Conservation (phyloP, 2,329 filamentous ascomycete species). For the Pseudogymnoascus sp. region DNA sequence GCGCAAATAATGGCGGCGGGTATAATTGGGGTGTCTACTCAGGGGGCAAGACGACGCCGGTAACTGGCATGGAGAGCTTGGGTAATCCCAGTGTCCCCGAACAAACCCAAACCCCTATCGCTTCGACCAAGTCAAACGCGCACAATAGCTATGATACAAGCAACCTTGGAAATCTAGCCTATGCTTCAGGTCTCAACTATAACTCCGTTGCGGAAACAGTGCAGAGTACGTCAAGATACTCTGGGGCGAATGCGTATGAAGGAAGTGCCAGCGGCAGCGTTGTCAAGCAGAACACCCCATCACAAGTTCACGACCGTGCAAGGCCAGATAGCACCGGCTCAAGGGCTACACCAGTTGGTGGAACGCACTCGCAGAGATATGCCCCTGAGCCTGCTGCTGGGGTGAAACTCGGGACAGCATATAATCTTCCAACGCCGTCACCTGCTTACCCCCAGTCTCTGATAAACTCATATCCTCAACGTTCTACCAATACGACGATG, state of each 20-base stretch:
- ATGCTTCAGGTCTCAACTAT: conserved; percentile 5
- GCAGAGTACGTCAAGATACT: not conserved
- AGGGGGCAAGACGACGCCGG: not conserved
- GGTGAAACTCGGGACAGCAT: not conserved
- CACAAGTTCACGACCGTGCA: not conserved
- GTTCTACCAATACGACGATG: not conserved
- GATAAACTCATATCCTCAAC: conserved; percentile 2
- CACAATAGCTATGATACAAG: conserved; percentile 8
- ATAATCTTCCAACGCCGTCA: conserved; percentile 6
- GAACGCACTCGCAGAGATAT: not conserved
- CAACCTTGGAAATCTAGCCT: conserved; percentile 10
- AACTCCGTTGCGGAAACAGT: not conserved
- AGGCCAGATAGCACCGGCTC: not conserved
- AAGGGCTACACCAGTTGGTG: not conserved
- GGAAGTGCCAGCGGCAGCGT: not conserved
- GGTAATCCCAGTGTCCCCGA: not conserved
- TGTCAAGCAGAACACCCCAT: not conserved
- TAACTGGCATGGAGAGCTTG: not conserved
- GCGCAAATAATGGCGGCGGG: not conserved
- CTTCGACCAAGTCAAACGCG: not conserved
- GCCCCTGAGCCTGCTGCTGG: not conserved
- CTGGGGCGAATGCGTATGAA: not conserved
- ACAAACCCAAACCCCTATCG: not conserved
- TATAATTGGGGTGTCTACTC: conserved; percentile 4
- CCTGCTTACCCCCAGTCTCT: not conserved